A percentile compares a stretch with the other conserved stretches of the same genome.
These are phyloP conservation scores for Cyclotella cryptica DNA, from an alignment of 108 stramenopile genomes.

Conservation along the genomic window DNA sequence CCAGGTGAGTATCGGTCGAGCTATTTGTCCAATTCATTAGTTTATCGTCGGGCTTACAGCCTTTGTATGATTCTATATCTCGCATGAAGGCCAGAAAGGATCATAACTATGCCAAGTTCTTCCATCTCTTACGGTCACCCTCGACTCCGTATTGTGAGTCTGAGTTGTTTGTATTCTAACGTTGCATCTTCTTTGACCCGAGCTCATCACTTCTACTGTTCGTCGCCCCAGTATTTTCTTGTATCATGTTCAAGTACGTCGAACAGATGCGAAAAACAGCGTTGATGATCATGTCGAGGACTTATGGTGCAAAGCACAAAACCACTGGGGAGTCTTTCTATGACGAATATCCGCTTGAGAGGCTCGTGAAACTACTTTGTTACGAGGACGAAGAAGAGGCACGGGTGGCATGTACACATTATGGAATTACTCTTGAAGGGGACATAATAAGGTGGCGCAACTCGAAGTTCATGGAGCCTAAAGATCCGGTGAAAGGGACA, in stretches of 20 bases:
- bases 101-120: constrained; percentile 90
- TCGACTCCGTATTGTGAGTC: constrained; percentile 73
- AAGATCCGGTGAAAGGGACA: constrained; percentile 75
- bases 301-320: constrained; percentile 78
- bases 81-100: constrained; percentile 68
- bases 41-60: neutral
- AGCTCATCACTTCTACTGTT: constrained; percentile 21
- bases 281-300: constrained; percentile 74
- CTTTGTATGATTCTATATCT: neutral
- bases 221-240: constrained; percentile 54
- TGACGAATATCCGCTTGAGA: constrained; percentile 80
- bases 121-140: constrained; percentile 63
- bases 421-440: constrained; percentile 74
- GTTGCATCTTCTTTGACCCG: neutral
- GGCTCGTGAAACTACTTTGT: constrained; percentile 70
- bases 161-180: neutral
- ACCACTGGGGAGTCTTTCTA: constrained; percentile 74
- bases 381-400: constrained; percentile 88
- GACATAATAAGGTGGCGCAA: constrained; percentile 72
- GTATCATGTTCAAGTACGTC: constrained; percentile 92
- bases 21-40: neutral
- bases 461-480: constrained; percentile 73
- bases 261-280: constrained; percentile 85
- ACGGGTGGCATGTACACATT: constrained; percentile 72
- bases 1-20: constrained; percentile 53